A percentile compares a stretch with the other conserved stretches of the same genome.
phyloP scores from a whole-genome alignment of 108 stramenopile species.

The Parietichytrium sp. region DNA sequence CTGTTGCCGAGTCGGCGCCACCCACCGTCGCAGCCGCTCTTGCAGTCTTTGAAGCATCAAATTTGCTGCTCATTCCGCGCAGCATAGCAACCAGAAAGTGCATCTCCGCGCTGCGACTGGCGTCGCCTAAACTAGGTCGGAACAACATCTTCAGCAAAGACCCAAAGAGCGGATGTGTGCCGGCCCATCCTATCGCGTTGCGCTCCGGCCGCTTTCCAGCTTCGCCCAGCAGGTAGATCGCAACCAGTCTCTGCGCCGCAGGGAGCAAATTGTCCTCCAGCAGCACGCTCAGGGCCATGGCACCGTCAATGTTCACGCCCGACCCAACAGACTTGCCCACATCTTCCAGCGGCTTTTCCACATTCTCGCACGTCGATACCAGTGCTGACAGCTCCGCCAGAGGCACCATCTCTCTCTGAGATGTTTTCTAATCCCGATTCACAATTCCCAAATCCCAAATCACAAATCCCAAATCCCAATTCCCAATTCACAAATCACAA shows the following conservation, averaged over 20 bases:
- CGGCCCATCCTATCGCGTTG: background rate
- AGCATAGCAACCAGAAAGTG: background rate
- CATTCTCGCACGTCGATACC: too few species aligned
- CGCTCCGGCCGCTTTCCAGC: background rate
- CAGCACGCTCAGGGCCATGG: conserved; percentile 51
- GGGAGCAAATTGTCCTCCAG: conserved; percentile 61
- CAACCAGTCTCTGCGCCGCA: conserved; percentile 42
- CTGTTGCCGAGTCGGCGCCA: background rate
- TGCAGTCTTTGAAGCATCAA: conserved; percentile 17
- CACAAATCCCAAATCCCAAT: too few species aligned
- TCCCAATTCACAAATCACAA: too few species aligned
- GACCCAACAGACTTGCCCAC: too few species aligned
- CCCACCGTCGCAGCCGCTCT: conserved; percentile 20
- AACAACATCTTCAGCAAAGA: conserved; percentile 11
- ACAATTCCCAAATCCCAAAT: too few species aligned
- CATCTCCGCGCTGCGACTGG: background rate
- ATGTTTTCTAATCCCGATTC: too few species aligned
- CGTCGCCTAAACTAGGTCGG: background rate
- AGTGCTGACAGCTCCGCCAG: too few species aligned
- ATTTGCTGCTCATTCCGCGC: background rate
- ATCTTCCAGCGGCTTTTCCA: too few species aligned
- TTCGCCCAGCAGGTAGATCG: background rate
- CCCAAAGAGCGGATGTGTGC: background rate
- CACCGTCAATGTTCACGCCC: too few species aligned
- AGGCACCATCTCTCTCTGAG: too few species aligned